Percentiles rank a stretch among this genome's conserved stretches.
These are phyloP conservation scores for Ceratocystis ficicola DNA, from an alignment of 2,329 filamentous ascomycete genomes.

Conservation along the genomic window DNA sequence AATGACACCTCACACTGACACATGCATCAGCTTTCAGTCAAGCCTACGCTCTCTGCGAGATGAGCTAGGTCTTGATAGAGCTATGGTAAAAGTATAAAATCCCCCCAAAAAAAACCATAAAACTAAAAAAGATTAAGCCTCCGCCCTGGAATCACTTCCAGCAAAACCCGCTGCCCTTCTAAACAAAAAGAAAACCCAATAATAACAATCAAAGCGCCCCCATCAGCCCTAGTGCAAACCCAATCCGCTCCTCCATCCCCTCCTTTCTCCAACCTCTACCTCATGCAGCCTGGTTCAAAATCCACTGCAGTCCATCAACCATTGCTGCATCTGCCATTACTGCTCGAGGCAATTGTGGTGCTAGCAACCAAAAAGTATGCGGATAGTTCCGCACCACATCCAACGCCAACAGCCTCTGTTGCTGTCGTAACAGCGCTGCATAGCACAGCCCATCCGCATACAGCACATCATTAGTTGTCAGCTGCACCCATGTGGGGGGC, in stretches of 20 bases:
- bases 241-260: neutral
- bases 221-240: neutral
- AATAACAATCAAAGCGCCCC: no score
- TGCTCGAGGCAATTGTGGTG: slow-evolving; percentile 33
- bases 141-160: no score
- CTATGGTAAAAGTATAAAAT: no score
- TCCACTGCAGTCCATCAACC: slow-evolving; percentile 34
- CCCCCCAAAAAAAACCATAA: no score
- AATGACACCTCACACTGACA: no score
- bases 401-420: slow-evolving; percentile 32
- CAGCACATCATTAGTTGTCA: slow-evolving; percentile 40
- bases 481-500: slow-evolving; percentile 38
- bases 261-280: neutral
- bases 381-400: slow-evolving; percentile 38
- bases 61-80: no score
- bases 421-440: slow-evolving; percentile 32
- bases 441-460: slow-evolving; percentile 43
- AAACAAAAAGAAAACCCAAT: no score
- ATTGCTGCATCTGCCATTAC: slow-evolving; percentile 34
- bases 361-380: slow-evolving; percentile 43
- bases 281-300: slow-evolving; percentile 22
- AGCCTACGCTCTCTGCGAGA: no score
- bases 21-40: no score
- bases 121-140: no score
- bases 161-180: no score